Percentiles rank a stretch among this genome's conserved stretches.
Conservation (phyloP, 2,329 filamentous ascomycete genomes). For the Exophiala dermatitidis region DNA sequence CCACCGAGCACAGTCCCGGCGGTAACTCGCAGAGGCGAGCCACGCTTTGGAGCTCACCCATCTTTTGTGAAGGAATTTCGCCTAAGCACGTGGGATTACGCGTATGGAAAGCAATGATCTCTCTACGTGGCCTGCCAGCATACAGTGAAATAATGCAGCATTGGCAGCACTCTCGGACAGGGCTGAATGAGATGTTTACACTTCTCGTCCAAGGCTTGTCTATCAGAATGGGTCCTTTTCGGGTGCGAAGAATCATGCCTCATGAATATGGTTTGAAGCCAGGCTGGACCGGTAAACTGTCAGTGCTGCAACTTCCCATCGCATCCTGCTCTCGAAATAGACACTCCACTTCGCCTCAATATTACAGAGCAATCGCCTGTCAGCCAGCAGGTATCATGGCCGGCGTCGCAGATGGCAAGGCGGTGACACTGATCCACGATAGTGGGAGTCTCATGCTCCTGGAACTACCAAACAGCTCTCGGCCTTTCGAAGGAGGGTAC, state of each 20-base stretch:
- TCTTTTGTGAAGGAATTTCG: not conserved
- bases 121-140: not conserved
- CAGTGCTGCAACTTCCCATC: constrained; percentile 13
- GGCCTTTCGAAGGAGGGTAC: not conserved
- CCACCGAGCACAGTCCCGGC: not conserved
- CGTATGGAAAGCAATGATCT: not conserved
- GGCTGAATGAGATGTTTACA: not conserved
- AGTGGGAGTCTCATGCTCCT: constrained; percentile 8
- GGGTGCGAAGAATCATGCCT: not conserved
- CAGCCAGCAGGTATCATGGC: not conserved
- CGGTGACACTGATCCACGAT: constrained; percentile 14
- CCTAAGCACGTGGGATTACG: not conserved
- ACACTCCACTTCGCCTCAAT: not conserved
- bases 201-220: too few species aligned
- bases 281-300: not conserved
- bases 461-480: not conserved
- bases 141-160: not conserved
- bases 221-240: not conserved
- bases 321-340: constrained; percentile 8
- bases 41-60: not conserved
- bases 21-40: not conserved
- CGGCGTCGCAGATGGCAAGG: constrained; percentile 3
- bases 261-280: not conserved
- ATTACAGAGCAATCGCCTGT: not conserved
- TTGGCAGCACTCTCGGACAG: not conserved